Conservation (phyloP, 371 early-diverging fungal genomes). For the Apophysomyces elegans region DNA sequence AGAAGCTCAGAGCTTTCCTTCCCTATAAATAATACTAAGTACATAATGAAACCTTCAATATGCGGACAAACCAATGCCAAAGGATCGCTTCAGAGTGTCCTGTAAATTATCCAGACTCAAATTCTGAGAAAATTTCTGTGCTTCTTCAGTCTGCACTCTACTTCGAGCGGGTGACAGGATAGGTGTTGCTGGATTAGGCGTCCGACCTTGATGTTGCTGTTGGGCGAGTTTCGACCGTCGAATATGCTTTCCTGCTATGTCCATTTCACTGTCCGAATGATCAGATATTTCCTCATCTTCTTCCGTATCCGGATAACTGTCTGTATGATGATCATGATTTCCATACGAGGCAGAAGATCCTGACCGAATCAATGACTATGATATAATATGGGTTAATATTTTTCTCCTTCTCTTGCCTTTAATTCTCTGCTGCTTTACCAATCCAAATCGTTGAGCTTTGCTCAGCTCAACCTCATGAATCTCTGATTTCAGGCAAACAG, state of each 20-base stretch:
- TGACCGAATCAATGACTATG: conserved; percentile 32
- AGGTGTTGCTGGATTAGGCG: conserved; percentile 26
- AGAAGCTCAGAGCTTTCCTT: conserved; percentile 20
- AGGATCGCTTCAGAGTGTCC: conserved; percentile 42
- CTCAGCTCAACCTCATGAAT: conserved; percentile 60
- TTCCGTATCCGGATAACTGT: conserved; percentile 60
- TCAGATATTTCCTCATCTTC: conserved; percentile 47
- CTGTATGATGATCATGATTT: conserved; percentile 28
- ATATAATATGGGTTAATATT: background rate
- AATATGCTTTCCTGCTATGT: conserved; percentile 13
- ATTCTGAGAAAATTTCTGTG: conserved; percentile 19
- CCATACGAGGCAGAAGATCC: conserved; percentile 35
- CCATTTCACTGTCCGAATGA: conserved; percentile 36
- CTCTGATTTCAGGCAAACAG: conserved; percentile 59
- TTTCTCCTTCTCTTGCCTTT: background rate
- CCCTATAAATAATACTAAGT: background rate
- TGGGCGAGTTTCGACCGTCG: conserved; percentile 10
- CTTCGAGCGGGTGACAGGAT: conserved; percentile 38
- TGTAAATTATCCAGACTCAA: conserved; percentile 49
- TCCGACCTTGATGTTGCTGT: conserved; percentile 21
- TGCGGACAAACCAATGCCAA: conserved; percentile 32
- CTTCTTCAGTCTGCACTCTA: conserved; percentile 31
- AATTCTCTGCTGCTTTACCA: conserved; percentile 10
- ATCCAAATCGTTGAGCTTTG: conserved; percentile 19
- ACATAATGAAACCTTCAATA: background rate